phyloP scores from a whole-genome alignment of 441 rosid genomes.

The Eutrema salsugineum region DNA sequence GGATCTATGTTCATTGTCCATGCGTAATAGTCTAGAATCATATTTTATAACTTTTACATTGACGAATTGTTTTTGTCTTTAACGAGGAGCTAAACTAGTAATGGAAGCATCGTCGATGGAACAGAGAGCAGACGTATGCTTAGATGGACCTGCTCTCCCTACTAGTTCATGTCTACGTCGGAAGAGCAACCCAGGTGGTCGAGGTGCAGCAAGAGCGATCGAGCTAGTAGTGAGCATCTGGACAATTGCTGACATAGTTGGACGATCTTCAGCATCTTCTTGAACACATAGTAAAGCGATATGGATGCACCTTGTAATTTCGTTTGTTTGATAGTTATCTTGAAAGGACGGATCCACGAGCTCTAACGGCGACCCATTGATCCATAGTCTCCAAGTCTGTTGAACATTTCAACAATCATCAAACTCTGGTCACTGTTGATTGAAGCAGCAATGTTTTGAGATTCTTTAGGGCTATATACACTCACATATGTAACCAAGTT shows the following conservation, averaged over 20 bases:
- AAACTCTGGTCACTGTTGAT: neutral
- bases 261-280: slow-evolving; percentile 31
- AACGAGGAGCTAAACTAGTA: slow-evolving; percentile 13
- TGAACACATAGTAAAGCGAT: slow-evolving; percentile 37
- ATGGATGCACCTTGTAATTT: slow-evolving; percentile 37
- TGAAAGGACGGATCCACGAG: slow-evolving; percentile 19
- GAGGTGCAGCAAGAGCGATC: neutral
- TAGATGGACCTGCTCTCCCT: neutral
- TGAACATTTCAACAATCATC: neutral
- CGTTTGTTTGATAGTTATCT: neutral
- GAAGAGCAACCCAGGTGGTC: neutral
- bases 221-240: slow-evolving; percentile 16
- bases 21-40: neutral
- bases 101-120: slow-evolving; percentile 12
- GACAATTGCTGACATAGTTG: slow-evolving; percentile 20
- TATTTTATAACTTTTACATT: too few species aligned
- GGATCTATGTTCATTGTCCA: neutral
- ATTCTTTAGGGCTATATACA: neutral
- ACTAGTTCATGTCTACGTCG: neutral
- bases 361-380: slow-evolving; percentile 8
- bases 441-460: neutral
- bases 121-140: neutral
- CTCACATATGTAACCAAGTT: slow-evolving; percentile 20
- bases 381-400: slow-evolving; percentile 40
- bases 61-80: neutral